phyloP scores from a whole-genome alignment of 2,329 filamentous ascomycete species.

The Cercospora sp. region DNA sequence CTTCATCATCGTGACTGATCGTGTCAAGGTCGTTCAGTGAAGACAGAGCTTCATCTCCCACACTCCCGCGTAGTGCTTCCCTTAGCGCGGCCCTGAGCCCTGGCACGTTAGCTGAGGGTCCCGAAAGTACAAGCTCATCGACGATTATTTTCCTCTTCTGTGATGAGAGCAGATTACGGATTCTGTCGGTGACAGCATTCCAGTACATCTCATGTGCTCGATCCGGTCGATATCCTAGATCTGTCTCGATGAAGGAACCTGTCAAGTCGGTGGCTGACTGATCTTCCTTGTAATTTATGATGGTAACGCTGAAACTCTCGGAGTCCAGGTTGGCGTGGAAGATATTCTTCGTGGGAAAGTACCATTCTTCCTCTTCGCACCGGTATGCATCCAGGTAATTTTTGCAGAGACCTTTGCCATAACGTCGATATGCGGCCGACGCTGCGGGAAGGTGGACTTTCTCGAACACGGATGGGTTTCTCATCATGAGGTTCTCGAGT shows the following conservation, averaged over 20 bases:
- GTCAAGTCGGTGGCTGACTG: background rate
- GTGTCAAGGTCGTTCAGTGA: background rate
- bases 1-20: background rate
- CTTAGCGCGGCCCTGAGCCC: background rate
- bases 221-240: background rate
- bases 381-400: background rate
- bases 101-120: background rate
- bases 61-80: background rate
- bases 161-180: background rate
- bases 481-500: background rate
- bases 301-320: background rate
- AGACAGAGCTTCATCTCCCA: background rate
- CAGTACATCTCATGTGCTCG: background rate
- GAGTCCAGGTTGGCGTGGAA: background rate
- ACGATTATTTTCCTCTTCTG: background rate
- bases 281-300: background rate
- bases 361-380: background rate
- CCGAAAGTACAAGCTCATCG: background rate
- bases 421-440: background rate
- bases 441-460: background rate
- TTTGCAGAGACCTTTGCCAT: background rate
- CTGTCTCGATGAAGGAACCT: no score
- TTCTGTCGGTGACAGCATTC: background rate
- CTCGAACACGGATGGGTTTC: background rate
- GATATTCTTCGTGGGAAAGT: background rate